Percentiles rank a stretch among this genome's conserved stretches.
These are phyloP conservation scores for Tuber magnatum DNA, from an alignment of 495 filamentous ascomycete genomes.

Conservation along the genomic window DNA sequence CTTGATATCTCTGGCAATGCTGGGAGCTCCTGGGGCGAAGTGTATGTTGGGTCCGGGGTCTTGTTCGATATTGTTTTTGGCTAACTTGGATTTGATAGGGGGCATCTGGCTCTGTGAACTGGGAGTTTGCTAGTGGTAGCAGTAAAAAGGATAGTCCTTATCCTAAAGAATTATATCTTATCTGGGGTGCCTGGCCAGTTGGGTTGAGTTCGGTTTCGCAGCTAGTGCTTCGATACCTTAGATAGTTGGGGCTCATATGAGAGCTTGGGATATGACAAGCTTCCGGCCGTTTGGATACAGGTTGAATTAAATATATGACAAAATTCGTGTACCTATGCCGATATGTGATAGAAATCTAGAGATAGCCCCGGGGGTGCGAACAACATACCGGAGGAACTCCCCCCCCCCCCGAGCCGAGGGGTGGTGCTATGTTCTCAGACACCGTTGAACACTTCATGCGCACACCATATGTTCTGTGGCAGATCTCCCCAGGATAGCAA, in stretches of 20 bases:
- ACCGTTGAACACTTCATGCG: not conserved
- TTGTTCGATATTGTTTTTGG: not conserved
- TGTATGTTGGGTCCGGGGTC: not conserved
- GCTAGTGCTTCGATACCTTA: not conserved
- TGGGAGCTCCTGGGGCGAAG: not conserved
- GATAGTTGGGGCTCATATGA: not conserved
- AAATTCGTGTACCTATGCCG: not conserved
- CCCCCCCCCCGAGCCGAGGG: not conserved
- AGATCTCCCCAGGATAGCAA: not conserved
- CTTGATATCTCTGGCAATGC: not conserved
- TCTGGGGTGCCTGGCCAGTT: not conserved
- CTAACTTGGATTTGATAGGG: not conserved
- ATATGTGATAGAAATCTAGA: not conserved
- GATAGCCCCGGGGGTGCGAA: not conserved
- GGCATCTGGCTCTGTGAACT: not conserved
- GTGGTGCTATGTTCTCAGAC: not conserved
- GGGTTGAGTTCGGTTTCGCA: too few relatives aligned
- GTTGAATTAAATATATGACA: not conserved
- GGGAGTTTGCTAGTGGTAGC: not conserved
- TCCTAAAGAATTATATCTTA: not conserved
- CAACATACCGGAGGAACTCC: not conserved
- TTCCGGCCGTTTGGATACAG: not conserved
- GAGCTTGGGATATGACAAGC: not conserved
- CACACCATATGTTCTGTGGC: not conserved
- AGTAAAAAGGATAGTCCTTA: not conserved